Evolutionary conservation across 768 basidiomycete species (phyloP).

Genomic region (Scleroderma bovista): DNA sequence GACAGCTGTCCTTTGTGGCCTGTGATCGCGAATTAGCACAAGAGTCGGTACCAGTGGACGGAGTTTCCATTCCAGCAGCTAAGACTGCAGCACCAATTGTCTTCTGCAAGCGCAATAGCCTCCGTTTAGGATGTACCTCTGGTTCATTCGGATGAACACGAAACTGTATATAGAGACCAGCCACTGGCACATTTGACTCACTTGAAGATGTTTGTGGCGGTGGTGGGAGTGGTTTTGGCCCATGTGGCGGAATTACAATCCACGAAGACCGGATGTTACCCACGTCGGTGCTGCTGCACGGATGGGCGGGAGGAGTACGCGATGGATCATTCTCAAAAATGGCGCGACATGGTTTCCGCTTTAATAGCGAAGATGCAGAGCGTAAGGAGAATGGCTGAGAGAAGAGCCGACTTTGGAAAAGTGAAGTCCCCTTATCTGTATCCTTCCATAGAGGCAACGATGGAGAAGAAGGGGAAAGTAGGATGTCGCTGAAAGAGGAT

Average conservation of each 20-base stretch:
- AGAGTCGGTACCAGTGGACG: slow-evolving; percentile 13
- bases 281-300: neutral
- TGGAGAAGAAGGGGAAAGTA: slow-evolving; percentile 3
- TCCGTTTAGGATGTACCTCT: slow-evolving; percentile 15
- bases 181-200: slow-evolving; percentile 5
- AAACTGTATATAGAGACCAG: slow-evolving; percentile 24
- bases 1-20: slow-evolving; percentile 9
- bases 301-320: neutral
- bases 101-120: slow-evolving; percentile 27
- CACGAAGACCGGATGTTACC: slow-evolving; percentile 6
- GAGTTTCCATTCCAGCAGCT: slow-evolving; percentile 36
- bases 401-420: slow-evolving; percentile 6
- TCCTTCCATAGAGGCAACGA: neutral
- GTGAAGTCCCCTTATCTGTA: slow-evolving; percentile 11
- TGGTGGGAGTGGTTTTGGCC: slow-evolving; percentile 16
- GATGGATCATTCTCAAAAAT: neutral
- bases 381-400: slow-evolving; percentile 12
- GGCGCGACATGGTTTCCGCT: slow-evolving; percentile 11
- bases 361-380: slow-evolving; percentile 21
- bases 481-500: slow-evolving; percentile 25
- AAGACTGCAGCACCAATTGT: slow-evolving; percentile 34
- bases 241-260: slow-evolving; percentile 1
- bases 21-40: neutral
- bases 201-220: slow-evolving; percentile 2
- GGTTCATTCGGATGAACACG: slow-evolving; percentile 2